phyloP scores from a whole-genome alignment of 805 yeast genomes.

The Cyberlindnera nakhonratchasimensis region DNA sequence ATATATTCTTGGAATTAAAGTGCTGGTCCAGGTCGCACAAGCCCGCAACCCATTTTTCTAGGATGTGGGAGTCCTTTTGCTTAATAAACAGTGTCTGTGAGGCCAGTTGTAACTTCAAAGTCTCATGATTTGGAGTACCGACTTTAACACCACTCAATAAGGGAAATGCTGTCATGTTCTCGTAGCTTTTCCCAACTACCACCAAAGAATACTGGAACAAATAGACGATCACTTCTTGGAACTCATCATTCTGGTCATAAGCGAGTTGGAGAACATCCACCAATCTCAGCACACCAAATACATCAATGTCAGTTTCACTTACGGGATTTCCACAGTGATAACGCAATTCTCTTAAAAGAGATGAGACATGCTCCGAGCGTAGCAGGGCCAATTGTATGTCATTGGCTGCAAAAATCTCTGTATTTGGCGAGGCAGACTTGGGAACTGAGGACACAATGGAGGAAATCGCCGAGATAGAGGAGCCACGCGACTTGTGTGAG shows the following conservation, averaged over 20 bases:
- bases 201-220: constrained; percentile 30
- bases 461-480: constrained; percentile 28
- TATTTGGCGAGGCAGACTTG: constrained; percentile 25
- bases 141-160: constrained; percentile 12
- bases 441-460: constrained; percentile 30
- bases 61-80: constrained; percentile 29
- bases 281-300: constrained; percentile 34
- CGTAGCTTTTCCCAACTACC: constrained; percentile 14
- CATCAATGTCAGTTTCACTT: constrained; percentile 29
- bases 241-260: constrained; percentile 30
- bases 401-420: constrained; percentile 2
- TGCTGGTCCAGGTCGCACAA: constrained; percentile 32
- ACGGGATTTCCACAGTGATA: constrained; percentile 21
- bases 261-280: constrained; percentile 33
- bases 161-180: constrained; percentile 6
- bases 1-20: constrained; percentile 30
- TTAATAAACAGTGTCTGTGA: constrained; percentile 23
- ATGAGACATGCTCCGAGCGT: constrained; percentile 20
- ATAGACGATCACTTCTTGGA: constrained; percentile 30
- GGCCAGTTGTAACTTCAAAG: constrained; percentile 18
- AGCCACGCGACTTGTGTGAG: constrained; percentile 26
- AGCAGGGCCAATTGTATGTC: constrained; percentile 19
- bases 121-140: constrained; percentile 22
- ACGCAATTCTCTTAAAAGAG: constrained; percentile 12
- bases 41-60: constrained; percentile 42